Conservation (phyloP, 2,329 filamentous ascomycete genomes). For the Apiospora aurea region DNA sequence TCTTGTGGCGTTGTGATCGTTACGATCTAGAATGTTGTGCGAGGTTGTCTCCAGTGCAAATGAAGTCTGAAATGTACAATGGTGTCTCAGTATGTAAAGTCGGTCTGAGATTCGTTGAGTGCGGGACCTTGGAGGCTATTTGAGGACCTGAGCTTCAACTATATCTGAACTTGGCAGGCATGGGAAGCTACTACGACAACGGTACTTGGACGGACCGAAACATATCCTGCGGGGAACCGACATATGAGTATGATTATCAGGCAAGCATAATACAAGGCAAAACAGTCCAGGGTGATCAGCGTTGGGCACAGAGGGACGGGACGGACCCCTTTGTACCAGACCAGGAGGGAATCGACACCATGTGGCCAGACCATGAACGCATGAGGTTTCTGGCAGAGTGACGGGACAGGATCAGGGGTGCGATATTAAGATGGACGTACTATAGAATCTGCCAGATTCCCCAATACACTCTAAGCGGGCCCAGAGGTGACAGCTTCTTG, state of each 20-base stretch:
- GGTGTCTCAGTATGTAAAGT: background rate
- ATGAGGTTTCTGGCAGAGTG: constrained; percentile 37
- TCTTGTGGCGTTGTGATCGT: background rate
- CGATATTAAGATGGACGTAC: constrained; percentile 41
- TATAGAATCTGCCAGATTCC: constrained; percentile 40
- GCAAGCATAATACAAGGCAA: constrained; percentile 45
- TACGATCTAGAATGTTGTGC: background rate
- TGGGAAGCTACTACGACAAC: constrained; percentile 39
- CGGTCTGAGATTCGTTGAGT: constrained; percentile 13
- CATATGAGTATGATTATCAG: constrained; percentile 23
- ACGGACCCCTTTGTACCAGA: constrained; percentile 43
- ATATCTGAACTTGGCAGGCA: constrained; percentile 45
- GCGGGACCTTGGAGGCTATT: constrained; percentile 8
- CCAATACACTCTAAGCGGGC: constrained; percentile 28
- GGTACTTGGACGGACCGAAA: constrained; percentile 50
- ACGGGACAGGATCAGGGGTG: constrained; percentile 43
- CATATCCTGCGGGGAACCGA: constrained; percentile 45
- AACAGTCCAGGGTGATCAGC: constrained; percentile 46
- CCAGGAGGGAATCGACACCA: constrained; percentile 36
- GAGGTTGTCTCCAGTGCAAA: background rate
- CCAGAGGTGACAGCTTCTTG: constrained; percentile 15
- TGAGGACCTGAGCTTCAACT: constrained; percentile 35
- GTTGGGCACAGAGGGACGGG: constrained; percentile 47
- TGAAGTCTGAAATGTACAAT: background rate
- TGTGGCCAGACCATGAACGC: constrained; percentile 17